Evolutionary conservation across 2,329 filamentous ascomycete genomes (phyloP).

Genomic region (Hypoxylon sp.): DNA sequence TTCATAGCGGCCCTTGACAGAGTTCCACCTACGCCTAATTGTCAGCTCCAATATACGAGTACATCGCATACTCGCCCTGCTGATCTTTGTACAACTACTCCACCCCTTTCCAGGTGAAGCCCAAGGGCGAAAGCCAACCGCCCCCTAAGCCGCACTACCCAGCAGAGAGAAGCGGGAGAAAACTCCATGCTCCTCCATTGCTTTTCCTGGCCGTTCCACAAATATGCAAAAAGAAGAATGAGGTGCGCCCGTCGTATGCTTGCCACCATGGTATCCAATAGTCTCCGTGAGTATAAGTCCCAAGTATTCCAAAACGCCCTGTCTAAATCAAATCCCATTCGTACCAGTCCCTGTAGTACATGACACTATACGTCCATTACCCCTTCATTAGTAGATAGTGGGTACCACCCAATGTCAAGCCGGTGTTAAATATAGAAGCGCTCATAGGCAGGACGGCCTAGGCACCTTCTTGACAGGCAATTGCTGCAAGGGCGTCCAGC

Average conservation of each 20-base stretch:
- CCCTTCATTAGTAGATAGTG: slow-evolving; percentile 26
- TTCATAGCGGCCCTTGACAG: slow-evolving; percentile 14
- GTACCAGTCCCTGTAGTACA: slow-evolving; percentile 15
- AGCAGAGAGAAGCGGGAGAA: slow-evolving; percentile 20
- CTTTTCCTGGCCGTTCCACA: slow-evolving; percentile 37
- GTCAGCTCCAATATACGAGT: slow-evolving; percentile 21
- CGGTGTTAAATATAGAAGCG: slow-evolving; percentile 29
- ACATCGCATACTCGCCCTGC: slow-evolving; percentile 14
- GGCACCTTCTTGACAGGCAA: slow-evolving; percentile 60
- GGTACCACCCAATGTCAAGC: slow-evolving; percentile 11
- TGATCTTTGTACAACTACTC: slow-evolving; percentile 24
- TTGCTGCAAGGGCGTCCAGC: slow-evolving; percentile 63
- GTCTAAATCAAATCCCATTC: slow-evolving; percentile 21
- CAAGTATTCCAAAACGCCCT: slow-evolving; percentile 39
- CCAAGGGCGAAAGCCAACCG: slow-evolving; percentile 6
- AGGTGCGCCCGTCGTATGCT: slow-evolving; percentile 46
- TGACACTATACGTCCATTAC: slow-evolving; percentile 22
- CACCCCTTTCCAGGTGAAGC: slow-evolving; percentile 20
- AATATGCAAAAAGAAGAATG: slow-evolving; percentile 39
- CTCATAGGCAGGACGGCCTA: slow-evolving; percentile 32
- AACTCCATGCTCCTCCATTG: slow-evolving; percentile 23
- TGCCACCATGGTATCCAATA: slow-evolving; percentile 43
- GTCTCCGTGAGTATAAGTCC: slow-evolving; percentile 26
- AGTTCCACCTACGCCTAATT: slow-evolving; percentile 21
- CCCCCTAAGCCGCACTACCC: slow-evolving; percentile 7